These are phyloP conservation scores for Clavispora santaluciae DNA, from an alignment of 805 yeast species.

Conservation along the genomic window DNA sequence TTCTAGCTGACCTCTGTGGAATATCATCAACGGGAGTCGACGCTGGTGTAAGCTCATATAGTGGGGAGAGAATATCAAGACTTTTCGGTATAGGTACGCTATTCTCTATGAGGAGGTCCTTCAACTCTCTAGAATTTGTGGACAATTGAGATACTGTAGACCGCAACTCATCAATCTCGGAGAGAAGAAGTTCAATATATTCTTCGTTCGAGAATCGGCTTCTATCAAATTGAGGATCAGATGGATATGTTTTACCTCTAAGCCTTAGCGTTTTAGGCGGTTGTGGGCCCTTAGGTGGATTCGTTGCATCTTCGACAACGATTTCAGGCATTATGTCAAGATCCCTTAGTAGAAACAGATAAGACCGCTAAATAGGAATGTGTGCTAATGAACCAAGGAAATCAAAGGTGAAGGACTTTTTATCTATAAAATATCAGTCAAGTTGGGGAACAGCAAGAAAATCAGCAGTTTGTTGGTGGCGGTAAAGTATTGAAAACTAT, in stretches of 20 bases:
- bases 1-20: constrained; percentile 26
- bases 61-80: not conserved
- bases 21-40: constrained; percentile 7
- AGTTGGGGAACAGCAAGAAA: too few relatives aligned
- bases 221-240: constrained; percentile 33
- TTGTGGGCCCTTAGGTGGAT: not conserved
- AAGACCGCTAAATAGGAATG: too few relatives aligned
- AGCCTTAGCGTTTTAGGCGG: constrained; percentile 1
- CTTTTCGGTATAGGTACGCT: constrained; percentile 11
- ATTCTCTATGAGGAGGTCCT: constrained; percentile 2
- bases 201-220: constrained; percentile 23
- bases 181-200: constrained; percentile 30
- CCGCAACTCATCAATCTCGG: constrained; percentile 33
- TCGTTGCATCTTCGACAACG: not conserved
- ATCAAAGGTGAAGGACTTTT: too few relatives aligned
- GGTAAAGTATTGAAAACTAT: too few relatives aligned
- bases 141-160: constrained; percentile 7
- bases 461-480: too few relatives aligned
- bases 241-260: constrained; percentile 20
- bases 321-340: not conserved
- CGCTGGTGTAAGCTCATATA: not conserved
- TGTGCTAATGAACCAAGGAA: too few relatives aligned
- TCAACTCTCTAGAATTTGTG: not conserved
- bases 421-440: too few relatives aligned
- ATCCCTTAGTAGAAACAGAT: not conserved